Evolutionary conservation across 441 rosid genomes (phyloP), one percentile per base, ranked within the genome.

Genomic region (Populus trichocarpa): DNA sequence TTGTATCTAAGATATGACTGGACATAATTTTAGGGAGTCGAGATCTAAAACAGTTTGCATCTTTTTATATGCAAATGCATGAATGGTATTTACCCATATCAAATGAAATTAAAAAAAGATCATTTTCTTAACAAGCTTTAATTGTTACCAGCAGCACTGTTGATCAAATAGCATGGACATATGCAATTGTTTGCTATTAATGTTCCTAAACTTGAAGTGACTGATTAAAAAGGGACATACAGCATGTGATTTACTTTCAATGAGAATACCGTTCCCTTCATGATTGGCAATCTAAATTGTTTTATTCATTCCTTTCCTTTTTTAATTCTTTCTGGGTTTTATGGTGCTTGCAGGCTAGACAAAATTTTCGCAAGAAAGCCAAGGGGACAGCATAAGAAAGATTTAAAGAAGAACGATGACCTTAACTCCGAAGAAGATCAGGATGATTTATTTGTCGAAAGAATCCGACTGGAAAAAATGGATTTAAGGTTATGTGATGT

Each of bases 391-490:
- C 82, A 13, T 35, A 87, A 81, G 82, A 87, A 80, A 67, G 91
- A 90, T 81, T 88, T 91, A 75, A 90, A 91, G 81, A 90, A 94
- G 80, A 85, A 88, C 83, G 99, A 90, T 82, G 98, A 92, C 73
- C 85, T 83, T 81, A 81, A 26, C 77, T 72, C 85, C 74, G 96
- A 91, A 59, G 84, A 81, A 74, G 90, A 86, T 67, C 84, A 83
- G 50, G 88, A 89, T 5, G 90, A 90, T 76, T 25, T 94, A 26
- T 81, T 22, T 75, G 97, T 96, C 69, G 97, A 94, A 82, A 91
- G 98, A 25, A 89, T 91, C 64, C 97, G 96, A 73, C 89, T 96
- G 71, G 99, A 96, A 81, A 96, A 91, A 78, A 87, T 93, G 90
- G 90, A 86, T 77, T 73, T 94, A 80, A 92, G 98, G 99, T 93